Conservation (phyloP, 2,329 filamentous ascomycete species). For the Trichoderma afroharzianum region DNA sequence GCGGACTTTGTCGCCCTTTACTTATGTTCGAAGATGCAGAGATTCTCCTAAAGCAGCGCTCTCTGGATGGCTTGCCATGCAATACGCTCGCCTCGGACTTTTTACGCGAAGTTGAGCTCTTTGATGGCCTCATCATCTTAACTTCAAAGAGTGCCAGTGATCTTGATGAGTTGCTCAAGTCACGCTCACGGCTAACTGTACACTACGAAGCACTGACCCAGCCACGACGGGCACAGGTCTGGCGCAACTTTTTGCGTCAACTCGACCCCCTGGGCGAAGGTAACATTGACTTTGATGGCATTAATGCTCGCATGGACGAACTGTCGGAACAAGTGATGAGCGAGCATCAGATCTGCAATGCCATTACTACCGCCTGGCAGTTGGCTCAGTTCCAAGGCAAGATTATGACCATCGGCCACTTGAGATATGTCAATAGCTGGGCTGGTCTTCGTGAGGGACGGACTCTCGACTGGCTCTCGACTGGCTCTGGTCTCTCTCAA, state of each 20-base stretch:
- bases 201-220: slow-evolving; percentile 39
- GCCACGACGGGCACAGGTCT: slow-evolving; percentile 37
- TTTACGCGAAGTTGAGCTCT: slow-evolving; percentile 44
- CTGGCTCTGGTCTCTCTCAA: background rate
- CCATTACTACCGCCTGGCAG: background rate
- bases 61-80: slow-evolving; percentile 28
- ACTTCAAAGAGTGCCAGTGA: slow-evolving; percentile 48
- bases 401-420: background rate
- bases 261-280: slow-evolving; percentile 22
- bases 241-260: slow-evolving; percentile 37
- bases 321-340: background rate
- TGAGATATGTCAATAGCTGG: background rate
- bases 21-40: slow-evolving; percentile 37
- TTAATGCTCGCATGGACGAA: background rate
- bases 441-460: background rate
- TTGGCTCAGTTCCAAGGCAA: background rate
- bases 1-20: slow-evolving; percentile 36
- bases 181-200: slow-evolving; percentile 42
- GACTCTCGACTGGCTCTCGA: background rate
- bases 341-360: background rate
- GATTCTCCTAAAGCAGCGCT: slow-evolving; percentile 31
- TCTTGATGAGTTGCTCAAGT: slow-evolving; percentile 49
- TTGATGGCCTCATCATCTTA: slow-evolving; percentile 45
- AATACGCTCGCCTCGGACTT: slow-evolving; percentile 42
- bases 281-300: background rate